These are phyloP conservation scores for Castanea mollissima DNA, from an alignment of 306 rosid genomes.

Conservation along the genomic window DNA sequence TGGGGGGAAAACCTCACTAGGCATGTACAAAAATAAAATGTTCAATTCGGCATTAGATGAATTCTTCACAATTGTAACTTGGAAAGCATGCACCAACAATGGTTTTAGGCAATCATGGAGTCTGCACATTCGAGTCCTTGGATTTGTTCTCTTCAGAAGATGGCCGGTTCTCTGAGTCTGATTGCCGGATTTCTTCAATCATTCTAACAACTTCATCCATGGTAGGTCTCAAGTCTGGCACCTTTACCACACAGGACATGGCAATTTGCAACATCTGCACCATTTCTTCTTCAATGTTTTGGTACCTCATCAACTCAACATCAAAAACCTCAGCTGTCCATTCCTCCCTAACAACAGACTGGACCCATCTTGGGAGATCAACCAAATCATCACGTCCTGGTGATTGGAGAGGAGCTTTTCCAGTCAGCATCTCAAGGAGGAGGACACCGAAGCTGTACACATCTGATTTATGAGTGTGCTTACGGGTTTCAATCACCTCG, in stretches of 20 bases:
- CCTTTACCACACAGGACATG: constrained; percentile 86
- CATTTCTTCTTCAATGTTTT: constrained; percentile 93
- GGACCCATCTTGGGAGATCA: constrained; percentile 98
- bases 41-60: constrained; percentile 40
- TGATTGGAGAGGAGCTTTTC: constrained; percentile 92
- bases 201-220: constrained; percentile 86
- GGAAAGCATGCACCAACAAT: constrained; percentile 5
- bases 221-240: constrained; percentile 84
- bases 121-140: constrained; percentile 77
- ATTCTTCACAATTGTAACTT: constrained; percentile 9
- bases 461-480: constrained; percentile 88
- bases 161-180: constrained; percentile 96
- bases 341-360: constrained; percentile 95
- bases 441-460: constrained; percentile 93
- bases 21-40: constrained; percentile 41
- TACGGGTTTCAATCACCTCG: constrained; percentile 81
- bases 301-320: constrained; percentile 87
- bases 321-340: constrained; percentile 98
- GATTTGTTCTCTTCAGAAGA: constrained; percentile 95
- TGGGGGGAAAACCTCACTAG: constrained; percentile 34
- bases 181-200: constrained; percentile 94
- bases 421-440: constrained; percentile 87
- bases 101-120: constrained; percentile 52
- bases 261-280: constrained; percentile 97
- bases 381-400: constrained; percentile 87